Percentiles rank a stretch among this genome's conserved stretches.
Evolutionary conservation across 1,139 yeast species (phyloP).

Genomic region (Suhomyces maxii): DNA sequence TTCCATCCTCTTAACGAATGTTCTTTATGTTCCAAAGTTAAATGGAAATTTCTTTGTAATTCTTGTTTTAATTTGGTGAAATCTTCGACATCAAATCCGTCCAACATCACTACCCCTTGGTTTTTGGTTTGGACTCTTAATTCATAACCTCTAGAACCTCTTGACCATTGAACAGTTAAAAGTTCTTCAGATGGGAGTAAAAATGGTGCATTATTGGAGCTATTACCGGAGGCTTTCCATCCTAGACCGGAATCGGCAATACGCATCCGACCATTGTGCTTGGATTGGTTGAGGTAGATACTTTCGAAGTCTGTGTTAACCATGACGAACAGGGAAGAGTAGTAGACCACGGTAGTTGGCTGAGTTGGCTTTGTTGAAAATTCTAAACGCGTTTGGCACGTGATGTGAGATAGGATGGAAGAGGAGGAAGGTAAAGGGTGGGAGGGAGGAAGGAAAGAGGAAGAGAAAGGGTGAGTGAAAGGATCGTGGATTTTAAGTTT

Average conservation of each 20-base stretch:
- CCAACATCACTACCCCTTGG: constrained; percentile 82
- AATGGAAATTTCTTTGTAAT: constrained; percentile 71
- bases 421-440: no score
- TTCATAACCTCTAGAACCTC: constrained; percentile 92
- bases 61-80: constrained; percentile 79
- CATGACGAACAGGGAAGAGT: constrained; percentile 23
- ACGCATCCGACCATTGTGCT: constrained; percentile 84
- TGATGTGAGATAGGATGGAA: not conserved
- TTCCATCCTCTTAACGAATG: constrained; percentile 98
- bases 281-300: constrained; percentile 85
- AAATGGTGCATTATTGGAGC: constrained; percentile 65
- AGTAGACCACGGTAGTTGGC: not conserved
- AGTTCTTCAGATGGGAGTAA: constrained; percentile 84
- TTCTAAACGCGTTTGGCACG: constrained; percentile 6
- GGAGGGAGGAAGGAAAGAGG: no score
- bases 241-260: constrained; percentile 95
- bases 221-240: constrained; percentile 71
- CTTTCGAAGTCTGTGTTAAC: constrained; percentile 71
- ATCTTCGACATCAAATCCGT: constrained; percentile 88
- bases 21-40: constrained; percentile 77
- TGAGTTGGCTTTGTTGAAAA: constrained; percentile 4
- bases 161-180: constrained; percentile 81
- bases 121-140: constrained; percentile 85
- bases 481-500: no score
- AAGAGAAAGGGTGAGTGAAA: no score